Percentiles rank a stretch among this genome's conserved stretches.
Evolutionary conservation across 1,139 yeast genomes (phyloP).

Genomic region (Zygotorulaspora mrakii): DNA sequence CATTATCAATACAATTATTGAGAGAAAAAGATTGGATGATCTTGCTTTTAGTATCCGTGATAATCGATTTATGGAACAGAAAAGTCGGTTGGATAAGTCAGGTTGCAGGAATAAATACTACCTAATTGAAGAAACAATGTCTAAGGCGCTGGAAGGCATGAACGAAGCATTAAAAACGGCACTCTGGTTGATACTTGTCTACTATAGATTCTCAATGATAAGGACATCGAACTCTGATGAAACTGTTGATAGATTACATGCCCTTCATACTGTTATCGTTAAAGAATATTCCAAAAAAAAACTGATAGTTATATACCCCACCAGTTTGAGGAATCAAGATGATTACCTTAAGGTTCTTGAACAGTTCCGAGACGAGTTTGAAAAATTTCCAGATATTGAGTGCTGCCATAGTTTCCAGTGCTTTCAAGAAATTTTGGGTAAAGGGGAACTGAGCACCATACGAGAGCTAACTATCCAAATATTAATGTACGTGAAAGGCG

Average conservation of each 20-base stretch:
- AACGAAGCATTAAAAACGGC: constrained; percentile 72
- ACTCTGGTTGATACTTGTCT: constrained; percentile 65
- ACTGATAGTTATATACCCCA: constrained; percentile 49
- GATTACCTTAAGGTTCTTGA: constrained; percentile 47
- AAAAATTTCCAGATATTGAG: constrained; percentile 39
- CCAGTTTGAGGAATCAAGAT: constrained; percentile 48
- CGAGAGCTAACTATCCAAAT: constrained; percentile 71
- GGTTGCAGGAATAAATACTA: constrained; percentile 69
- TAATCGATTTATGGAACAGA: constrained; percentile 86
- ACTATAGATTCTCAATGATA: constrained; percentile 62
- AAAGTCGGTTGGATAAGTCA: constrained; percentile 64
- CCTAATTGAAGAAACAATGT: constrained; percentile 71
- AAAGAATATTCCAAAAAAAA: constrained; percentile 39
- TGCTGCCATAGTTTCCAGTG: constrained; percentile 63
- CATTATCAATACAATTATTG: constrained; percentile 75
- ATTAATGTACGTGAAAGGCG: constrained; percentile 76
- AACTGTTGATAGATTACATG: constrained; percentile 61
- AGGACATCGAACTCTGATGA: constrained; percentile 71
- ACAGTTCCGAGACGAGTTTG: constrained; percentile 45
- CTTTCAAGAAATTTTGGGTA: constrained; percentile 68
- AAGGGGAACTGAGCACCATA: constrained; percentile 66
- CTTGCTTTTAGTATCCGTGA: constrained; percentile 77
- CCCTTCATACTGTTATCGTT: constrained; percentile 51
- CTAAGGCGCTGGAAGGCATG: constrained; percentile 46
- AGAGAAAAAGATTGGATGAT: constrained; percentile 86